phyloP scores from a whole-genome alignment of 192 early-diverging fungal species.

The Entomortierella parvispora region DNA sequence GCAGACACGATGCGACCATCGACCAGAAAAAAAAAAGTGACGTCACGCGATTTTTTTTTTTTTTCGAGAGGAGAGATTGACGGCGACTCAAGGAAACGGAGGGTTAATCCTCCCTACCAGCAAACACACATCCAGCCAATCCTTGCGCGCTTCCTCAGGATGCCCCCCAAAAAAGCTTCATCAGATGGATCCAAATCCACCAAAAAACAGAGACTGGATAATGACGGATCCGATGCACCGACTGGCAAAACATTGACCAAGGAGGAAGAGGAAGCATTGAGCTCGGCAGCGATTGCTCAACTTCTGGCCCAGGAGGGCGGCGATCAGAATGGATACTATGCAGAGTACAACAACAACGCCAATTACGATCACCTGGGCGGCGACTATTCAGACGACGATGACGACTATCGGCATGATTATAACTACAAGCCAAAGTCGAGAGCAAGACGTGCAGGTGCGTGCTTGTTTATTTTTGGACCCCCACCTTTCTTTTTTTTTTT shows the following conservation, averaged over 20 bases:
- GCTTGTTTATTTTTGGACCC: neutral
- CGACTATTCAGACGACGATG: conserved; percentile 53
- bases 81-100: neutral
- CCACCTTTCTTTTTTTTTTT: neutral
- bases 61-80: neutral
- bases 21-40: conserved; percentile 16
- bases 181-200: conserved; percentile 29
- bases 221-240: neutral
- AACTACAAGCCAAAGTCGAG: conserved; percentile 43
- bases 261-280: conserved; percentile 83
- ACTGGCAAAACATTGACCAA: conserved; percentile 56
- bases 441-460: conserved; percentile 35
- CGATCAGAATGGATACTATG: conserved; percentile 62
- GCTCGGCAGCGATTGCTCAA: conserved; percentile 82
- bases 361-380: conserved; percentile 42
- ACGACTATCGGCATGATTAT: conserved; percentile 63
- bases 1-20: no score
- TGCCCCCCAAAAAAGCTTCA: conserved; percentile 46
- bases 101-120: neutral
- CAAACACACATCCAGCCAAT: neutral
- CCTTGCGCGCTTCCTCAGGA: neutral
- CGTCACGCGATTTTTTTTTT: conserved; percentile 9
- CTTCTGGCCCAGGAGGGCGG: conserved; percentile 77
- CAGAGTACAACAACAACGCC: conserved; percentile 68
- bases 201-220: conserved; percentile 29